Conservation (phyloP, 2,329 filamentous ascomycete species). For the Thielaviopsis cerberus region DNA sequence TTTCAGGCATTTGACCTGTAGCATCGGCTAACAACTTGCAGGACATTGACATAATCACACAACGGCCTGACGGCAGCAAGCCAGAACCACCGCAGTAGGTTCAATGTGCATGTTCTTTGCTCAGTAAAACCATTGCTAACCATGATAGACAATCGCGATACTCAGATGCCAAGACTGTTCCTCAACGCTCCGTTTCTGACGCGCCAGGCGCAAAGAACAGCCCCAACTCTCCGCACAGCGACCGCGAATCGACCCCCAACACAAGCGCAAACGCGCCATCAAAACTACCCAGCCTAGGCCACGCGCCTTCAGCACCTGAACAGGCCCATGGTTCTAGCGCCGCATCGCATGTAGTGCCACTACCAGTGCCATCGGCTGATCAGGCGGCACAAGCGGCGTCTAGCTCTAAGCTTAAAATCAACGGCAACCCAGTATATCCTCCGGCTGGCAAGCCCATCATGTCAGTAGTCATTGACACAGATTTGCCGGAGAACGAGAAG, state of each 20-base stretch:
- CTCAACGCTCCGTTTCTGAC: constrained; percentile 37
- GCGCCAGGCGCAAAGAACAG: constrained; percentile 29
- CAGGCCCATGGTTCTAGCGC: neutral
- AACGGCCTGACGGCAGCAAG: constrained; percentile 45
- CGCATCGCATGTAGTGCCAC: constrained; percentile 4
- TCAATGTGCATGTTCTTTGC: neutral
- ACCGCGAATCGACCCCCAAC: constrained; percentile 4
- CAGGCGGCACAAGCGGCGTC: constrained; percentile 45
- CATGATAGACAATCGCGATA: constrained; percentile 38
- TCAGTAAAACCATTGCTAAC: neutral
- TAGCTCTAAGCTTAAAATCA: constrained; percentile 70
- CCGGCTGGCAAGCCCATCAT: constrained; percentile 65
- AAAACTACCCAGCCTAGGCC: constrained; percentile 15
- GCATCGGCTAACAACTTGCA: constrained; percentile 16
- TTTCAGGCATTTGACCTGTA: neutral
- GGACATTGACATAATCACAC: constrained; percentile 52
- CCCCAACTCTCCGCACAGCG: constrained; percentile 18
- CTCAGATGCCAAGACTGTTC: constrained; percentile 47
- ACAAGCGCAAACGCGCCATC: constrained; percentile 25
- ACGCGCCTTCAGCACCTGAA: constrained; percentile 18
- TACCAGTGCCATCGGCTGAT: constrained; percentile 22
- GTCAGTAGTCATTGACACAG: constrained; percentile 53
- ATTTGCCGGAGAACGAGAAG: constrained; percentile 65
- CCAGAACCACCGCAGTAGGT: constrained; percentile 39
- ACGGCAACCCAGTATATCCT: constrained; percentile 64